Evolutionary conservation across 495 filamentous ascomycete genomes (phyloP).

Genomic region (Daldinia caldariorum): DNA sequence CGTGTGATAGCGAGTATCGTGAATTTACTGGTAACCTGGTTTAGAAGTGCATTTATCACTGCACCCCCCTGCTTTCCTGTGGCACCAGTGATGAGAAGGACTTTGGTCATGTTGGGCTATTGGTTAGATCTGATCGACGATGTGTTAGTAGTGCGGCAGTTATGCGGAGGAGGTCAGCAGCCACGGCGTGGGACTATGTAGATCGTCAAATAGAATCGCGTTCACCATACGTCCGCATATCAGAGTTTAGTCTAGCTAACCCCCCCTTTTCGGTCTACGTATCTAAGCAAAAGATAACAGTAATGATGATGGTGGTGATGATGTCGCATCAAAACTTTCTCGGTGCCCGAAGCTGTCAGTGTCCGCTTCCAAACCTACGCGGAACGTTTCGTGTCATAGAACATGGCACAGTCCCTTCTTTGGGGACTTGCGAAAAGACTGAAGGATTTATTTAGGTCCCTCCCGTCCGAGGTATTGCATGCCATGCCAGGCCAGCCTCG

Average conservation of each 20-base stretch:
- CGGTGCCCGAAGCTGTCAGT: constrained; percentile 21
- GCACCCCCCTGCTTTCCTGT: constrained; percentile 75
- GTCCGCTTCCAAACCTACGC: constrained; percentile 22
- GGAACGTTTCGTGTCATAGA: constrained; percentile 19
- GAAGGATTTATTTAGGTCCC: constrained; percentile 37
- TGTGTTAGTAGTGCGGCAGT: not conserved
- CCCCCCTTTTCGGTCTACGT: constrained; percentile 16
- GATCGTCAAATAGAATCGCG: constrained; percentile 12
- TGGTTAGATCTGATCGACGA: constrained; percentile 4
- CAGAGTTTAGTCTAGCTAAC: constrained; percentile 18
- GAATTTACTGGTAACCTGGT: constrained; percentile 38
- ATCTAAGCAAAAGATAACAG: constrained; percentile 2
- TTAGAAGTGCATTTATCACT: constrained; percentile 65
- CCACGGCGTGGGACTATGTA: constrained; percentile 17
- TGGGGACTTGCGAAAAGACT: constrained; percentile 31
- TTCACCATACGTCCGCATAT: constrained; percentile 28
- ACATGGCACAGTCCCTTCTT: constrained; percentile 2
- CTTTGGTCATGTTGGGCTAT: constrained; percentile 45
- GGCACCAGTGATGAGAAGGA: constrained; percentile 73
- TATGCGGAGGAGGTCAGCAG: constrained; percentile 7
- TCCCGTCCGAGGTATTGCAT: constrained; percentile 37
- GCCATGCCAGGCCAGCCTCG: constrained; percentile 10
- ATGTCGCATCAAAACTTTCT: constrained; percentile 31
- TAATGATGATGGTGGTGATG: not conserved
- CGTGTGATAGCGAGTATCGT: constrained; percentile 73